Evolutionary conservation across 148 eudicot genomes (phyloP).

Genomic region (Rhododendron simsii): DNA sequence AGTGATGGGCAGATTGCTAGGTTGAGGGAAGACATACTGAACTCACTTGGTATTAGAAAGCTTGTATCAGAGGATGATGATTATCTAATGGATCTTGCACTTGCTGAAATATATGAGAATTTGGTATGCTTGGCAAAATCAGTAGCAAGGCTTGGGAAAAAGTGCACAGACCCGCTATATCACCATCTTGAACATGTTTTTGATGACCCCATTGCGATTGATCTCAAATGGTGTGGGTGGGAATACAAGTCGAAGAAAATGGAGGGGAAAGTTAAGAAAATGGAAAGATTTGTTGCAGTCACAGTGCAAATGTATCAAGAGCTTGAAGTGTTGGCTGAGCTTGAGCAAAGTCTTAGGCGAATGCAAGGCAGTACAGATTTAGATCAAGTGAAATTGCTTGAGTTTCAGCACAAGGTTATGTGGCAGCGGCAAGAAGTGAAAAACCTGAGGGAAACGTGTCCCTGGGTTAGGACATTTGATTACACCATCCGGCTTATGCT

Average conservation of each 20-base stretch:
- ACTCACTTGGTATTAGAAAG: slow-evolving; percentile 61
- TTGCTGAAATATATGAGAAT: slow-evolving; percentile 67
- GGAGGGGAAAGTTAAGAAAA: slow-evolving; percentile 77
- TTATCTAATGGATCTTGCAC: slow-evolving; percentile 72
- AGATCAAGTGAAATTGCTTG: slow-evolving; percentile 51
- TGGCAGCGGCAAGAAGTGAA: slow-evolving; percentile 89
- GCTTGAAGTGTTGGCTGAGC: slow-evolving; percentile 79
- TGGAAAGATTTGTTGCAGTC: slow-evolving; percentile 65
- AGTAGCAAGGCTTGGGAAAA: slow-evolving; percentile 60
- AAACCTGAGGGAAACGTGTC: slow-evolving; percentile 67
- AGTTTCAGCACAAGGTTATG: slow-evolving; percentile 75
- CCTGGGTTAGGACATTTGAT: slow-evolving; percentile 70
- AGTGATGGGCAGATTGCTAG: slow-evolving; percentile 48
- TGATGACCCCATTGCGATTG: slow-evolving; percentile 35
- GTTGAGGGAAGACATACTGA: slow-evolving; percentile 61
- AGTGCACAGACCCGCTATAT: slow-evolving; percentile 62
- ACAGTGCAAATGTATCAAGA: slow-evolving; percentile 74
- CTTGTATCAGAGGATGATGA: slow-evolving; percentile 76
- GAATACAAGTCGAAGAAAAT: slow-evolving; percentile 75
- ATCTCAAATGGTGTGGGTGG: slow-evolving; percentile 60
- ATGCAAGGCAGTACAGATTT: slow-evolving; percentile 49
- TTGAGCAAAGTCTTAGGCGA: slow-evolving; percentile 71
- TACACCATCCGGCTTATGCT: slow-evolving; percentile 58
- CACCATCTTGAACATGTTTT: slow-evolving; percentile 57
- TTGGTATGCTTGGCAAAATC: slow-evolving; percentile 40